These are phyloP conservation scores for Paratinospora sagittata DNA, from an alignment of 164 flowering plant species.

Conservation along the genomic window DNA sequence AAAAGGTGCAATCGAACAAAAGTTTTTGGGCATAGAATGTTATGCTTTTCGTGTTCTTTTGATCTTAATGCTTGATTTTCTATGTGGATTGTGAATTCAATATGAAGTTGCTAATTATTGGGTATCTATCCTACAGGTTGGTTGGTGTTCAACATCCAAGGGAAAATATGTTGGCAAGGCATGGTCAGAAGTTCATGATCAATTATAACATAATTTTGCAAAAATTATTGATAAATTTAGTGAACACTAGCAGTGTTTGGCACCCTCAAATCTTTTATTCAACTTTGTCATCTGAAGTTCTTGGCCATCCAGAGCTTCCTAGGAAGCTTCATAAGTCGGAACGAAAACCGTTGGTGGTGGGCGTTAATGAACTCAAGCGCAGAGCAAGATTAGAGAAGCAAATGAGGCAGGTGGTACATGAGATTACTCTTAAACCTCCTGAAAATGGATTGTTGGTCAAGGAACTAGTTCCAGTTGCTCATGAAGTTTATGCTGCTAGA, in stretches of 20 bases:
- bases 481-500: slow-evolving; percentile 44
- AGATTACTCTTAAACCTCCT: slow-evolving; percentile 36
- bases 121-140: background rate
- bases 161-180: slow-evolving; percentile 13
- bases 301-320: slow-evolving; percentile 27
- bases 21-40: too few species aligned
- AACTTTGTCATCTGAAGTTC: slow-evolving; percentile 10
- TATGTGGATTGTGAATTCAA: background rate
- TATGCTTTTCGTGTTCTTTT: too few species aligned
- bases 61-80: background rate
- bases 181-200: slow-evolving; percentile 1
- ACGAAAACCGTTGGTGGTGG: slow-evolving; percentile 45
- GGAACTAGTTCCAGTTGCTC: slow-evolving; percentile 49
- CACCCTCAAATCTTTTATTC: slow-evolving; percentile 16
- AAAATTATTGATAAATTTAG: background rate
- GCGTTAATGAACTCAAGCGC: slow-evolving; percentile 48
- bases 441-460: slow-evolving; percentile 63
- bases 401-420: slow-evolving; percentile 31
- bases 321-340: slow-evolving; percentile 38
- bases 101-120: background rate
- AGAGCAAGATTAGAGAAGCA: slow-evolving; percentile 36
- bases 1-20: too few species aligned
- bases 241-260: slow-evolving; percentile 1
- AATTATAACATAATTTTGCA: background rate
- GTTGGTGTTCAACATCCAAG: background rate